Evolutionary conservation across 306 rosid species (phyloP), one percentile per base, ranked within the genome.

Genomic region (Cyclanthera cordifolia): DNA sequence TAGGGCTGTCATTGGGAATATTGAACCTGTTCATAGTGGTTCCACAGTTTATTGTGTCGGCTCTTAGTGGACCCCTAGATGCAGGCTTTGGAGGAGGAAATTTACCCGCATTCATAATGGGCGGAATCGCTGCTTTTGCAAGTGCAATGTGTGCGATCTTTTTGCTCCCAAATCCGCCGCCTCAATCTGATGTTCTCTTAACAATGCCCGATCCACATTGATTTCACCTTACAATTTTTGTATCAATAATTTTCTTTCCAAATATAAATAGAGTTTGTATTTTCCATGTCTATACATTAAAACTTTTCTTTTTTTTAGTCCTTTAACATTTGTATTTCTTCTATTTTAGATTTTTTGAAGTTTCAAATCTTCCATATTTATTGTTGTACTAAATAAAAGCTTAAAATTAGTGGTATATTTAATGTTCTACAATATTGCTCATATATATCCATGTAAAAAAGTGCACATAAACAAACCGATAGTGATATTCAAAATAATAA

Each of bases 21-120:
- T 27, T 70, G 7, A 70, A 49, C 32, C 20, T 51, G 11, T 21
- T 30, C 49, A 69, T 70, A 1, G 59, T 70, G 2, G 5, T 50
- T 0, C 61, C 61, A 13, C 74, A 91, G 89, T 87, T 89, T 88
- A 5, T 93, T 6, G 88, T 93, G 7, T 93, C 96, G 0, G 80
- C 90, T 19, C 21, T 48, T 7, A 89, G 95, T 64, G 95, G 98
- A 58, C 90, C 86, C 0, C 82, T 86, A 86, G 96, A 93, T 70
- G 85, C 74, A 1, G 64, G 73, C 8, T 89, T 93, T 41, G 95
- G 96, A 2, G 98, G 95, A 0, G 95, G 98, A 0, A 93, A 93
- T 77, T 71, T 89, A 66, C 95, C 98, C 0, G 98, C 96, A 0
- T 93, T 93, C 24, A 87, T 93, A 70, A 83, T 82, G 71, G 98